Base-by-base conservation (phyloP, 2,329 filamentous ascomycete genomes). In the Sporothrix curviconia region DNA sequence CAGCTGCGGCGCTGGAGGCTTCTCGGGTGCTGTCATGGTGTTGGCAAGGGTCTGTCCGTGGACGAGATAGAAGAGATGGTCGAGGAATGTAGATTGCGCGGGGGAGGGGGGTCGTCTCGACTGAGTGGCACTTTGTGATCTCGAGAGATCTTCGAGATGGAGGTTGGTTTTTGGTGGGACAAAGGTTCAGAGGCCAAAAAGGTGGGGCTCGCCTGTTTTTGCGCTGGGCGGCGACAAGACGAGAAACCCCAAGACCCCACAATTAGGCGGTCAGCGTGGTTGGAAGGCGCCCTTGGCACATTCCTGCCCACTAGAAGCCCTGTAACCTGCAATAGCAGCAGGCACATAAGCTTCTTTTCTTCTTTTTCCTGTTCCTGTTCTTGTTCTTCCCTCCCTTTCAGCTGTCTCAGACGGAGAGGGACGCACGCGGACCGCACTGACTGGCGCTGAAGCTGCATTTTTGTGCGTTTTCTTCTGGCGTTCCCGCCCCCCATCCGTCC, bases 201-300 rank as follows among this genome's bases (percentile, higher is more conserved):
- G 53, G 57, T 59, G 57, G 57, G 57, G 57, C 55, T 39, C 42
- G 28, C 14, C 52, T 44, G 44, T 46, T 46, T 55, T n/a, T 22
- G 9, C 9, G 4, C 7, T 25, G 40, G 40, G 7, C 17, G 8
- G n/a, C 37, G 47, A 22, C 30, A 50, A 36, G 14, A 19, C 32
- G 19, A 11, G 24, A 30, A 54, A 25, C 28, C n/a, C n/a, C n/a
- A n/a, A n/a, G n/a, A n/a, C 52, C 40, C 37, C 49, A 39, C 49
- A 34, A 34, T 30, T 24, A 17, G 52, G 39, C 40, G 52, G 40
- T 46, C 52, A 36, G 39, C 51, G 51, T 37, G 46, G 46, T 15
- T 30, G 17, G 15, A 17, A 4, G 3, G 24, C 42, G 15, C 7
- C 15, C 43, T 17, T 19, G 7, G 14, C 22, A 14, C 22, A 19